Evolutionary conservation across 306 rosid genomes (phyloP).

Genomic region (Sphenostylis stenocarpa): DNA sequence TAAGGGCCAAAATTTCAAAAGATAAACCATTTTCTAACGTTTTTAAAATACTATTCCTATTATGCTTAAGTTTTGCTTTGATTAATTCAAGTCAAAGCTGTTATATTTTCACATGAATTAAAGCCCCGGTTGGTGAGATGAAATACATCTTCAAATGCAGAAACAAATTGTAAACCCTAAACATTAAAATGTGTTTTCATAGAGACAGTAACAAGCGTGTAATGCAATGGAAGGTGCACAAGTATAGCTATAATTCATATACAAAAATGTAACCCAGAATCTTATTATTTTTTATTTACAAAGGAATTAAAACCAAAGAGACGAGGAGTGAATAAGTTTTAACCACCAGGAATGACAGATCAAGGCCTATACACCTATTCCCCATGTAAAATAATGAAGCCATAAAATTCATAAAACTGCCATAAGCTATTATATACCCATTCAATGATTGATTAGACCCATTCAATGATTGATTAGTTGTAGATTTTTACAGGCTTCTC

Average conservation of each 20-base stretch:
- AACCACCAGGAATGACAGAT: not conserved
- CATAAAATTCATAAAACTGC: not conserved
- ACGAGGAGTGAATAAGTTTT: conserved; percentile 12
- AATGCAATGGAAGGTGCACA: not conserved
- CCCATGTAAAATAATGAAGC: not conserved
- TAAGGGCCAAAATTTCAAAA: no score
- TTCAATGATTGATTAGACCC: conserved; percentile 28
- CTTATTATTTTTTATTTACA: conserved; percentile 27
- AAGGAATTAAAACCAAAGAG: conserved; percentile 5
- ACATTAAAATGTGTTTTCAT: no score
- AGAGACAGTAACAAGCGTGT: not conserved
- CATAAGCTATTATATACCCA: not conserved
- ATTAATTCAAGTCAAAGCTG: no score
- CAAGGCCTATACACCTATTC: conserved; percentile 11
- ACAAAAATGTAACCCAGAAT: conserved; percentile 35
- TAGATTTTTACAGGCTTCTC: conserved; percentile 87
- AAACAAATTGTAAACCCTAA: no score
- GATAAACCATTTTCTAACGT: no score
- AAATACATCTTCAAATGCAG: no score
- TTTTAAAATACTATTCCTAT: no score
- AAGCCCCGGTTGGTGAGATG: no score
- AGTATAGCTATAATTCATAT: conserved; percentile 23
- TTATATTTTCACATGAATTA: no score
- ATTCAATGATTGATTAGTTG: conserved; percentile 40
- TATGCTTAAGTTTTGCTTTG: no score